phyloP scores from a whole-genome alignment of 768 basidiomycete species.

The Macrolepiota fuliginosa region DNA sequence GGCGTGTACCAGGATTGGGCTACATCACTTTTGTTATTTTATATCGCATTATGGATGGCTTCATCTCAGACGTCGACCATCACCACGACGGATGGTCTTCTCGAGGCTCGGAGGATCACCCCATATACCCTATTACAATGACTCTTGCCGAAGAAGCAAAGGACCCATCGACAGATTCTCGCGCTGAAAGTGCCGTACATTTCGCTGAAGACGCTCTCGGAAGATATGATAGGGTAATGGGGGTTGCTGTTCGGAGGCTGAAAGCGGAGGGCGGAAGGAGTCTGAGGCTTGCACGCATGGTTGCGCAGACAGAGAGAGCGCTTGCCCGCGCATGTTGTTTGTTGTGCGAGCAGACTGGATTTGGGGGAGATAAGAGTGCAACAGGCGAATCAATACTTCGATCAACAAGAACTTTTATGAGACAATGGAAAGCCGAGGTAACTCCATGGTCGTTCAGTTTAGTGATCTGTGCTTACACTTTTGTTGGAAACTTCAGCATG shows the following conservation, averaged over 20 bases:
- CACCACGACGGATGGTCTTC: constrained; percentile 42
- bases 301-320: constrained; percentile 35
- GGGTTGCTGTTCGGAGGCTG: constrained; percentile 33
- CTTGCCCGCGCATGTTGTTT: constrained; percentile 40
- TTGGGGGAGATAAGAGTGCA: constrained; percentile 37
- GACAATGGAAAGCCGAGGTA: constrained; percentile 39
- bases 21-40: constrained; percentile 38
- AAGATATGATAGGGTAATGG: constrained; percentile 36
- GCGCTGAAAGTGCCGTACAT: constrained; percentile 34
- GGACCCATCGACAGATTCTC: constrained; percentile 36
- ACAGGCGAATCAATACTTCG: constrained; percentile 37
- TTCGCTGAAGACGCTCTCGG: constrained; percentile 32
- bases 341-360: constrained; percentile 46
- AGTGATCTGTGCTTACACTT: not conserved
- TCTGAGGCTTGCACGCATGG: constrained; percentile 27
- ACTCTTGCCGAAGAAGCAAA: constrained; percentile 44
- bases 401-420: constrained; percentile 35
- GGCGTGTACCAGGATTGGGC: constrained; percentile 35
- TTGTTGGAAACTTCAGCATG: constrained; percentile 21
- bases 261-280: constrained; percentile 37
- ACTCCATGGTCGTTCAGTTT: constrained; percentile 7
- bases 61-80: constrained; percentile 41
- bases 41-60: constrained; percentile 41
- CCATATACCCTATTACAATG: constrained; percentile 36
- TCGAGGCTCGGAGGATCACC: constrained; percentile 25